These are phyloP conservation scores for Aspergillus awamori DNA, from an alignment of 2,329 filamentous ascomycete species.

Conservation along the genomic window DNA sequence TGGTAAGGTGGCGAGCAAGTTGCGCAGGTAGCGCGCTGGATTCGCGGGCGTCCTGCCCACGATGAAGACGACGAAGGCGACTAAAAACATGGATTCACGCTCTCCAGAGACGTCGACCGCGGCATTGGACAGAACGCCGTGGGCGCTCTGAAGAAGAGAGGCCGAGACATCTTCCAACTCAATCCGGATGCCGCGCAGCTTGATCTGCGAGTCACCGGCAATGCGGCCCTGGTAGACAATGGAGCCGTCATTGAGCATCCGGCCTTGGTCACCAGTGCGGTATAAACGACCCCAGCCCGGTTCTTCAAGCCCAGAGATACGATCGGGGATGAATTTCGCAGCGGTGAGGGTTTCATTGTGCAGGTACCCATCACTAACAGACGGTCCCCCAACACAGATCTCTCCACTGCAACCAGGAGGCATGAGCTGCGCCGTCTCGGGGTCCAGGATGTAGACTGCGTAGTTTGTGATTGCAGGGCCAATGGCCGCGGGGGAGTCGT, in stretches of 20 bases:
- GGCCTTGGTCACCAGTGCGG: neutral
- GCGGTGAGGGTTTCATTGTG: neutral
- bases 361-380: neutral
- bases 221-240: constrained; percentile 35
- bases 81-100: neutral
- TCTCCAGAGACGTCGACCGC: neutral
- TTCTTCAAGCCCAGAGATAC: neutral
- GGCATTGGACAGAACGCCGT: neutral
- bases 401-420: neutral
- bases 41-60: neutral
- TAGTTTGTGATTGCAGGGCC: no score
- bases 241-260: constrained; percentile 23
- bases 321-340: neutral
- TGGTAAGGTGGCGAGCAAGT: constrained; percentile 20
- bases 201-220: constrained; percentile 33
- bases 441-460: neutral
- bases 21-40: neutral
- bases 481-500: no score
- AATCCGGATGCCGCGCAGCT: constrained; percentile 41
- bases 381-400: neutral
- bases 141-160: constrained; percentile 27
- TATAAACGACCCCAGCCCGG: neutral
- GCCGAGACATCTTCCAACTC: constrained; percentile 53
- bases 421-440: neutral
- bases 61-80: neutral